Evolutionary conservation across 176 grass and related monocot species (phyloP).

Genomic region (Dendrocalamus sinicus): DNA sequence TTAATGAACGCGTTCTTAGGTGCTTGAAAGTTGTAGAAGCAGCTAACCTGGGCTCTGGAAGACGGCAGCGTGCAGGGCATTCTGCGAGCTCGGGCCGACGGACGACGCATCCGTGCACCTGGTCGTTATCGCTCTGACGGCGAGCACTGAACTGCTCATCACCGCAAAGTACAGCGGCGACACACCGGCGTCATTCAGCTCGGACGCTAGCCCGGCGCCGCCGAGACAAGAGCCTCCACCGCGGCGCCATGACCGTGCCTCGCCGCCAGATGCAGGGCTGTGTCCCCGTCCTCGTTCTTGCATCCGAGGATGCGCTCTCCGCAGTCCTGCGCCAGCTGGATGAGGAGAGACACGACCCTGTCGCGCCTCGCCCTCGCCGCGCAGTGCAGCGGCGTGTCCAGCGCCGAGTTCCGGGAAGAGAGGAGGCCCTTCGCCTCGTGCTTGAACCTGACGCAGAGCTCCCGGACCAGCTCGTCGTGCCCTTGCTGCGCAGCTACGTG

Average conservation of each 20-base stretch:
- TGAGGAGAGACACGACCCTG: background rate
- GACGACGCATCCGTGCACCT: background rate
- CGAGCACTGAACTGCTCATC: conserved; percentile 21
- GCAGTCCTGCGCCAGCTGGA: background rate
- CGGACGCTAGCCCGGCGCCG: conserved; percentile 9
- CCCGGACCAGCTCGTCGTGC: conserved; percentile 10
- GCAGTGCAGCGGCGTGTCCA: conserved; percentile 48
- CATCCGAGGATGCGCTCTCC: too few relatives aligned
- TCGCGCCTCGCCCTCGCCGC: conserved; percentile 15
- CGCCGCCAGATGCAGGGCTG: conserved; percentile 50
- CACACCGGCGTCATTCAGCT: conserved; percentile 18
- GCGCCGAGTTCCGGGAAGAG: background rate
- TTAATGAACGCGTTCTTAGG: too few relatives aligned
- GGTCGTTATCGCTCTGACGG: background rate
- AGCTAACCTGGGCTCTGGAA: conserved; percentile 20
- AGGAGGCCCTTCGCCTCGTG: conserved; percentile 9
- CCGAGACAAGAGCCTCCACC: conserved; percentile 29
- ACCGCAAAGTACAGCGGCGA: conserved; percentile 57
- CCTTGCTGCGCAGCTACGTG: conserved; percentile 15
- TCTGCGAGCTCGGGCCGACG: conserved; percentile 13
- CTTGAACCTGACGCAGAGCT: background rate
- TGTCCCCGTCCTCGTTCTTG: conserved; percentile 40
- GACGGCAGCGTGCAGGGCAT: conserved; percentile 51
- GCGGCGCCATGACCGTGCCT: conserved; percentile 6
- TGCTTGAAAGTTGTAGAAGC: background rate